These are phyloP conservation scores for Talaromyces sp. DNA, from an alignment of 2,329 filamentous ascomycete species.

Conservation along the genomic window DNA sequence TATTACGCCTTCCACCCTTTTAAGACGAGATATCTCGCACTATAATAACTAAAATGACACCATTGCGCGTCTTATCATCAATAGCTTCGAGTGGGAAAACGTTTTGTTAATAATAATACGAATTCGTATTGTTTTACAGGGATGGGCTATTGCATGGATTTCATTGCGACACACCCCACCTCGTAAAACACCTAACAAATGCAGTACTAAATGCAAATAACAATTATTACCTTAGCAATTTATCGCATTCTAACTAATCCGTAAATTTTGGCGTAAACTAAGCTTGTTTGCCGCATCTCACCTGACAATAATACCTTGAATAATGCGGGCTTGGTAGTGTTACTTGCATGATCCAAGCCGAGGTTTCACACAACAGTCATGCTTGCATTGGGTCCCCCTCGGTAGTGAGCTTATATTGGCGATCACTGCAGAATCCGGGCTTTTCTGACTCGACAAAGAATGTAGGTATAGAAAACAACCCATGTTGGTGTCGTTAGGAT, in stretches of 20 bases:
- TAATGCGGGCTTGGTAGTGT: background rate
- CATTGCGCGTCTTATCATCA: background rate
- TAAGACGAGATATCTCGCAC: background rate
- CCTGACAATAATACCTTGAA: no score
- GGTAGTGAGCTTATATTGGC: background rate
- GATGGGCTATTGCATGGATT: background rate
- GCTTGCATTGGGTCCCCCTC: background rate
- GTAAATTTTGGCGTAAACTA: background rate
- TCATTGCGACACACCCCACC: background rate
- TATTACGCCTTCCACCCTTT: background rate
- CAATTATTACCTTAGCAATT: background rate
- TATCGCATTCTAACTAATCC: background rate
- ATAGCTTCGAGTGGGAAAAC: background rate
- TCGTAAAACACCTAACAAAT: background rate
- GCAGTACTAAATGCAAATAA: background rate
- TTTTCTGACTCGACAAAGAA: background rate
- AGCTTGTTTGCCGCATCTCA: background rate
- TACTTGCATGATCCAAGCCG: background rate
- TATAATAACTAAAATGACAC: background rate
- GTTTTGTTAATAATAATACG: background rate
- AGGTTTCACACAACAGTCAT: background rate
- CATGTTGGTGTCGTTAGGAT: no score
- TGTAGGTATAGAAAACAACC: background rate
- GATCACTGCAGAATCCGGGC: background rate
- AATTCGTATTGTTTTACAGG: background rate